Evolutionary conservation across 306 rosid genomes (phyloP).

Genomic region (Glycine latifolia): DNA sequence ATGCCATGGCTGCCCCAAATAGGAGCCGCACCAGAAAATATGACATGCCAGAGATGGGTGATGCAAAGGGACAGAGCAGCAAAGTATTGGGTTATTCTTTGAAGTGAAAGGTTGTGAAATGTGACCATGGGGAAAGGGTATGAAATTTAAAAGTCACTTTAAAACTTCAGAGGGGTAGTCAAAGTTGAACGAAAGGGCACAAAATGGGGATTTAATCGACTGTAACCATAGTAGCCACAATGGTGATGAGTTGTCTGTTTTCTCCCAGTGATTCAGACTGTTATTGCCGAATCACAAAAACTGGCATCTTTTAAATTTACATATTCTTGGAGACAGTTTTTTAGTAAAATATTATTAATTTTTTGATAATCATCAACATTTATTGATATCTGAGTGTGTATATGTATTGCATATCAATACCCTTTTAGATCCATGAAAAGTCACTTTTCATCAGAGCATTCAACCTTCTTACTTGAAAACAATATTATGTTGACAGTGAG

Average conservation of each 20-base stretch:
- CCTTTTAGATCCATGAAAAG: not conserved
- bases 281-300: not conserved
- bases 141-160: not conserved
- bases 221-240: not conserved
- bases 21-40: not conserved
- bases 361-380: not conserved
- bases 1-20: not conserved
- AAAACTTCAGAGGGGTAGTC: not conserved
- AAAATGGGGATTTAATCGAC: not conserved
- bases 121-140: not conserved
- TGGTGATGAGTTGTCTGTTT: not conserved
- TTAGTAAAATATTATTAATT: not conserved
- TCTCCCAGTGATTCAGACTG: not conserved
- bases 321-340: not conserved
- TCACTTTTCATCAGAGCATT: not conserved
- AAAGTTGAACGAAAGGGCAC: not conserved
- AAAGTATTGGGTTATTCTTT: not conserved
- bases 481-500: conserved; percentile 50
- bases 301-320: not conserved
- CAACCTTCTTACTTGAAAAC: conserved; percentile 8
- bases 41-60: conserved; percentile 5
- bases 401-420: not conserved
- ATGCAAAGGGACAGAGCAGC: not conserved
- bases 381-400: not conserved
- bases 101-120: conserved; percentile 7